Evolutionary conservation across 1,284 basidiomycete genomes (phyloP), one percentile per base, ranked within the genome.

Genomic region (Fomes fomentarius): DNA sequence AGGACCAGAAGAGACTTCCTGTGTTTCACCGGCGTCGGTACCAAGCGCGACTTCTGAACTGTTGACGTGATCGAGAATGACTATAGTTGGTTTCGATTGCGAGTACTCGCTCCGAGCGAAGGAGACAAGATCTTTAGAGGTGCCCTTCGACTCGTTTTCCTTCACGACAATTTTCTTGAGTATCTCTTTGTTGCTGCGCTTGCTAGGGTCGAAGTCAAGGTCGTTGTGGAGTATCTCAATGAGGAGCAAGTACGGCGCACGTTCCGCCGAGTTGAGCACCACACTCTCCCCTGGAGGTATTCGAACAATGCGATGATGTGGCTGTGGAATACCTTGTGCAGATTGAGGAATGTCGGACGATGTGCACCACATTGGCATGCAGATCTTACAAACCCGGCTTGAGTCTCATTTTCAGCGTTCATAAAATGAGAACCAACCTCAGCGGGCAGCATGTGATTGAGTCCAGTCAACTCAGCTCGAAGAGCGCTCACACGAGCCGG

Each of bases 281-380:
- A 99, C 97, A 39, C 94, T 93, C 76, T 99, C 97, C 21, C 95
- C 94, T 2, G 97, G 96, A 15, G 96, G 96, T 70, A 99, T 97
- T 63, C 97, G 88, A 38, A 99, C 94, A 50, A 99, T 94, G 34
- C 94, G 87, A 69, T 98, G 96, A 69, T 99, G 96, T 7, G 89
- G 84, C 67, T 85, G 77, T 9, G 81, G 76, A 42, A 75, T 64
- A 54, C 72, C 64, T 63, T 72, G 70, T 11, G 74, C 61, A 25
- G 72, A 66, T 50, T 69, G 68, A 34, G 78, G 76, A 47, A 65
- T 72, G 70, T 87, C 88, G 30, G 84, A 87, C 9, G 92, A 91
- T 11, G 84, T 75, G 68, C 95, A 98, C 96, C 96, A 98, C 76
- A 97, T 83, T 24, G 95, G 96, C 85, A 98, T 93, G 72, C 96